Conservation (phyloP, 257 asterid species). For the Scutellaria minor region DNA sequence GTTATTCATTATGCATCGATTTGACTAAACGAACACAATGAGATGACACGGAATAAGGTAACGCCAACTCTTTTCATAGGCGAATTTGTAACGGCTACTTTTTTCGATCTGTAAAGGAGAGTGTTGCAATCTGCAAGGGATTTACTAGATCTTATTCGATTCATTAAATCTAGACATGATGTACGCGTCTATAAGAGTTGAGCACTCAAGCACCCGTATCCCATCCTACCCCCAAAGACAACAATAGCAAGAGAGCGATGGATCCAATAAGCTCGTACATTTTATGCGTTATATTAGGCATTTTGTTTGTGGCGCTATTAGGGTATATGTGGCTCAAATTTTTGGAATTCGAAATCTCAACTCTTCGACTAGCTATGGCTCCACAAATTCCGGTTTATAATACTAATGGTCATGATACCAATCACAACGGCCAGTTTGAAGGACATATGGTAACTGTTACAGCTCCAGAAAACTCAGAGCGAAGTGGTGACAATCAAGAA, state of each 20-base stretch:
- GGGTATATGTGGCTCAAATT: conserved; percentile 31
- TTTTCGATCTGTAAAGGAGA: neutral
- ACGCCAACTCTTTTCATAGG: neutral
- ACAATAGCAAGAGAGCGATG: conserved; percentile 29
- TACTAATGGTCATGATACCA: conserved; percentile 13
- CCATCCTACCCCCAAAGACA: conserved; percentile 18
- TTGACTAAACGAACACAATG: conserved; percentile 17
- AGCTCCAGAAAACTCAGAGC: conserved; percentile 9
- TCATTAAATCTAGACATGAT: conserved; percentile 17
- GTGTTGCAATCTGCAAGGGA: conserved; percentile 29
- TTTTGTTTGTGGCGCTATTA: conserved; percentile 29
- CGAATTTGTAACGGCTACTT: neutral
- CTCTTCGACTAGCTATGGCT: neutral
- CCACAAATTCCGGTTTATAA: conserved; percentile 14
- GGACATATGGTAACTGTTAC: conserved; percentile 27
- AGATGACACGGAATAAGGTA: conserved; percentile 20
- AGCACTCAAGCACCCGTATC: neutral
- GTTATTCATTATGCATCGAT: neutral
- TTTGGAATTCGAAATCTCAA: conserved; percentile 23
- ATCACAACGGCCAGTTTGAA: conserved; percentile 10
- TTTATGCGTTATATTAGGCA: conserved; percentile 30
- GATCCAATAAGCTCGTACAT: conserved; percentile 30
- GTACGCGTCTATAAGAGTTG: conserved; percentile 23
- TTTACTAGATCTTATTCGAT: conserved; percentile 17
- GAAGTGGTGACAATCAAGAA: neutral